Evolutionary conservation across 2,329 filamentous ascomycete genomes (phyloP), one percentile per base, ranked within the genome.

Genomic region (Lecanicillium sp.): DNA sequence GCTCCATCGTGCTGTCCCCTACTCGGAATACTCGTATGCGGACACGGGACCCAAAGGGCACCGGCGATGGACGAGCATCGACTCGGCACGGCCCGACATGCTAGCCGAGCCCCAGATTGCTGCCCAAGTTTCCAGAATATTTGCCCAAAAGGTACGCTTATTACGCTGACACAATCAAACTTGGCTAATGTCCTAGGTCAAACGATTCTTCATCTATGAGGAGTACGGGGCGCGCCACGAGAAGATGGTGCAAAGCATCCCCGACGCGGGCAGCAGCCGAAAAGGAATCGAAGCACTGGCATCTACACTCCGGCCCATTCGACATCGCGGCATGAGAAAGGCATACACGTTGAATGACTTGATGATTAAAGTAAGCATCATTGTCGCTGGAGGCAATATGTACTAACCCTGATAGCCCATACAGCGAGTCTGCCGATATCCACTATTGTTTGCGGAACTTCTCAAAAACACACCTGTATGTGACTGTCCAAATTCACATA

Each of bases 191-290:
- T n/a, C n/a, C n/a, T 54, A 95, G 87, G 84, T 94, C 69, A 78
- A 80, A 51, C 81, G 83, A 0, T 93, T 97, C 67, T 86, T 87
- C 60, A 74, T 85, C 42, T 98, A 98, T 62, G 87, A 95, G 67
- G 87, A 95, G 57, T 98, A 95, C 62, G 87, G 87, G 29, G 86
- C 86, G 44, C 91, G 91, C 61, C 95, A 93, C 64, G 88, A 94
- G 56, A 75, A 89, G 55, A 86, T 96, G 73, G 81, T 86, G 39
- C 82, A 86, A 54, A 88, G 95, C 54, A 70, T 94, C 29, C 79
- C 83, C 27, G 75, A 83, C 21, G 75, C 84, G 14, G 81, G 86
- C 53, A 78, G 82, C 51, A 78, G 77, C 60, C 90, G 95, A 59
- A 84, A 81, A 59, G 93, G 91, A 0, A 79, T 96, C 2, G 91